Percentiles rank a stretch among this genome's conserved stretches.
phyloP scores from a whole-genome alignment of 805 yeast species.

The Teunomyces panamensis region DNA sequence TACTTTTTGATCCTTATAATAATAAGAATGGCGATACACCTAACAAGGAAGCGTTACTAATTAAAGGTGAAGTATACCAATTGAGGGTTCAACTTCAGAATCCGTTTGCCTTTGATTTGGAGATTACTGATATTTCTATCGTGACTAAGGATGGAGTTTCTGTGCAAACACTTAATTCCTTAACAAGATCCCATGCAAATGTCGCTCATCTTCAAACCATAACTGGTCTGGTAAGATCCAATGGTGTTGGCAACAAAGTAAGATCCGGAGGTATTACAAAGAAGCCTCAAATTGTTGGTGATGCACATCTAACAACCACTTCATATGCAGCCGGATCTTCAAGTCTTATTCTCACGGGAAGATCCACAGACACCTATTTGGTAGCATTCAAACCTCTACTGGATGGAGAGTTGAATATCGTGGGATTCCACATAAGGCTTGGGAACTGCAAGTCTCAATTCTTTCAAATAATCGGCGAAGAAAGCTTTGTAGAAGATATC shows the following conservation, averaged over 20 bases:
- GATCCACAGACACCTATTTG: conserved; percentile 33
- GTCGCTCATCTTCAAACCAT: background rate
- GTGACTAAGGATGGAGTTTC: conserved; percentile 25
- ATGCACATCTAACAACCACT: background rate
- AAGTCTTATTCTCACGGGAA: conserved; percentile 23
- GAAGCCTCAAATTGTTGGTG: conserved; percentile 2
- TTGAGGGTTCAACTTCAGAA: conserved; percentile 63
- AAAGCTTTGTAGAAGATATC: conserved; percentile 13
- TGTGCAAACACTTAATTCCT: conserved; percentile 26
- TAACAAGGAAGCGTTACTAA: conserved; percentile 46
- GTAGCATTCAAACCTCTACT: conserved; percentile 48
- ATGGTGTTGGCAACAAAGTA: conserved; percentile 1
- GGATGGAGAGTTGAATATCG: conserved; percentile 47
- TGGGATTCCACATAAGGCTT: conserved; percentile 50
- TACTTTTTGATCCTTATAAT: conserved; percentile 52
- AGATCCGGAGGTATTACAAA: background rate
- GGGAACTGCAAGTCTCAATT: conserved; percentile 48
- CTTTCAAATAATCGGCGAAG: conserved; percentile 40
- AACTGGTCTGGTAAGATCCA: background rate
- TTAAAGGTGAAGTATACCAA: conserved; percentile 54
- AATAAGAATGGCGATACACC: conserved; percentile 24
- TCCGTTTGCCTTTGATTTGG: conserved; percentile 75
- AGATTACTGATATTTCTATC: conserved; percentile 48
- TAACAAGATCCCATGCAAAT: background rate
- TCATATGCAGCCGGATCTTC: background rate